Conservation (phyloP, 352 stramenopile genomes). For the Pythium vanterpoolii region DNA sequence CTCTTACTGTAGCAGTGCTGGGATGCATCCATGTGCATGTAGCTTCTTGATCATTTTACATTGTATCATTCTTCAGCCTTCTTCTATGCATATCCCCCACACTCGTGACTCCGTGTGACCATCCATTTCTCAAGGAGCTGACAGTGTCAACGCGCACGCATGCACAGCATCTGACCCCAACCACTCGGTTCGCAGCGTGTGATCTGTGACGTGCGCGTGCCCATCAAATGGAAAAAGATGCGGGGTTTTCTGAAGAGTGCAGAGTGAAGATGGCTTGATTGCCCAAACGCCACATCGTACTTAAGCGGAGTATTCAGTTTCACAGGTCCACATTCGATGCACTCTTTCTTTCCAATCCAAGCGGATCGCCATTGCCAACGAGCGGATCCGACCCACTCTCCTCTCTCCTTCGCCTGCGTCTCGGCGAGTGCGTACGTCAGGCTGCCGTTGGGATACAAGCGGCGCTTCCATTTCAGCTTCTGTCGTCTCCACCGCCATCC, state of each 20-base stretch:
- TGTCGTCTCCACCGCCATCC: not conserved
- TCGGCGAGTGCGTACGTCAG: constrained; percentile 3
- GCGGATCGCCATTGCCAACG: constrained; percentile 3
- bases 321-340: constrained; percentile 6
- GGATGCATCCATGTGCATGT: no score
- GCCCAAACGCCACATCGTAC: constrained; percentile 25
- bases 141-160: not conserved
- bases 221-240: constrained; percentile 10
- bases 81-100: no score
- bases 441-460: not conserved
- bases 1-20: no score
- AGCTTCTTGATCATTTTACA: no score
- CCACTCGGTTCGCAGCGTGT: no score
- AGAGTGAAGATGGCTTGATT: constrained; percentile 3
- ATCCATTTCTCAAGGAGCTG: no score
- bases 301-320: constrained; percentile 20
- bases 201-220: constrained; percentile 16
- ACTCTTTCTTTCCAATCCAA: not conserved
- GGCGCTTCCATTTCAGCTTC: constrained; percentile 18
- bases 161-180: not conserved
- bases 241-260: not conserved
- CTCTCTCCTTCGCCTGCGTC: not conserved
- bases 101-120: no score
- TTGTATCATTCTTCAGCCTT: no score
- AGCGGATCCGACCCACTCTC: not conserved